Evolutionary conservation across 192 early-diverging fungal species (phyloP).

Genomic region (Entophlyctis luteolus): DNA sequence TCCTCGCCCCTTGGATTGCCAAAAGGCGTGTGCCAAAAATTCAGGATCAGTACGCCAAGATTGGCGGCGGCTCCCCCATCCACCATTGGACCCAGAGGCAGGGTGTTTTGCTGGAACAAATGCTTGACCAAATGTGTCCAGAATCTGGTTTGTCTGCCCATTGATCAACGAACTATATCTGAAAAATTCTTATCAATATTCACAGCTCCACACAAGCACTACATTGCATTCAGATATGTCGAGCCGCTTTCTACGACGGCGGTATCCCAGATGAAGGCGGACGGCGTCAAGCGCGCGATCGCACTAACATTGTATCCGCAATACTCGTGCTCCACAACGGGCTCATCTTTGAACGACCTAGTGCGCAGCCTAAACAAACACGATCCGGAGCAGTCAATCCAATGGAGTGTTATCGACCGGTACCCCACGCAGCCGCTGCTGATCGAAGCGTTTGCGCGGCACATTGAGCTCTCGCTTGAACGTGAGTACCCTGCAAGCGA

Average conservation of each 20-base stretch:
- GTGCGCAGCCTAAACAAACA: slow-evolving; percentile 55
- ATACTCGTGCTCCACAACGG: slow-evolving; percentile 94
- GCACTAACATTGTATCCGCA: slow-evolving; percentile 95
- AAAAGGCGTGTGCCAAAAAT: slow-evolving; percentile 79
- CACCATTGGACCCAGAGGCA: slow-evolving; percentile 83
- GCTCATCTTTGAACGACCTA: slow-evolving; percentile 87
- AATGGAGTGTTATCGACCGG: slow-evolving; percentile 95
- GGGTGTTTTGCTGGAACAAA: slow-evolving; percentile 69
- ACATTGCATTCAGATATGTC: slow-evolving; percentile 91
- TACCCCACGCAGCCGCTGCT: slow-evolving; percentile 87
- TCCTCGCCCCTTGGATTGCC: slow-evolving; percentile 71
- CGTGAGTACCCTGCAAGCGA: slow-evolving; percentile 58
- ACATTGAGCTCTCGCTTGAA: slow-evolving; percentile 65
- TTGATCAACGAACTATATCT: neutral
- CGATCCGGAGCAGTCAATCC: slow-evolving; percentile 63
- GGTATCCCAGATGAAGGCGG: slow-evolving; percentile 70
- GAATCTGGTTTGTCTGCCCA: slow-evolving; percentile 57
- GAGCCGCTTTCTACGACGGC: slow-evolving; percentile 72
- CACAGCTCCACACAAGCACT: slow-evolving; percentile 83
- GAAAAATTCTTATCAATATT: neutral
- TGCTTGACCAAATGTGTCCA: slow-evolving; percentile 70
- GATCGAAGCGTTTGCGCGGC: slow-evolving; percentile 74
- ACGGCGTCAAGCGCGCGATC: slow-evolving; percentile 78
- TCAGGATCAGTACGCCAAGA: slow-evolving; percentile 82
- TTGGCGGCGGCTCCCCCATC: slow-evolving; percentile 95